A percentile compares a stretch with the other conserved stretches of the same genome.
Evolutionary conservation across 768 basidiomycete species (phyloP).

Genomic region (Tricholoma sp.): DNA sequence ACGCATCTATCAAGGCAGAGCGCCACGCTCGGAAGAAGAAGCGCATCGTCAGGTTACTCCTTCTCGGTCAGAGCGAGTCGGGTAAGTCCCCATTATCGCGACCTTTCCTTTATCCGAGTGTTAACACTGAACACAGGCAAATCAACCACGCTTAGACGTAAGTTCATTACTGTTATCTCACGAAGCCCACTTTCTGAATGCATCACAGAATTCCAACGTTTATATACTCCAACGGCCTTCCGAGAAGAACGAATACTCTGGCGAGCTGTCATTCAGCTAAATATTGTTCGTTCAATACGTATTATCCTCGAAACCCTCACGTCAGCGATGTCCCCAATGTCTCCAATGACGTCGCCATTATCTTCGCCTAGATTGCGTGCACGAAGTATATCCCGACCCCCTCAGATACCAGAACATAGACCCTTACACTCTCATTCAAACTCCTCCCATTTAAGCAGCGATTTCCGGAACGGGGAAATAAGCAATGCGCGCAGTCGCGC

Average conservation of each 20-base stretch:
- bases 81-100: constrained; percentile 38
- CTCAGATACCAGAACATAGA: constrained; percentile 18
- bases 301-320: constrained; percentile 59
- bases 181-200: constrained; percentile 3
- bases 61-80: constrained; percentile 81
- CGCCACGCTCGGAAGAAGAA: constrained; percentile 60
- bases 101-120: neutral
- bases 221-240: constrained; percentile 73
- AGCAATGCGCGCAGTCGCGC: constrained; percentile 4
- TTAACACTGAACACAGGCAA: constrained; percentile 45
- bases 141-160: constrained; percentile 77
- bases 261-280: constrained; percentile 80
- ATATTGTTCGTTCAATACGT: constrained; percentile 72
- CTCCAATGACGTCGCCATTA: constrained; percentile 31
- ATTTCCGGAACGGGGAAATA: constrained; percentile 7
- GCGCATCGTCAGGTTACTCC: constrained; percentile 63
- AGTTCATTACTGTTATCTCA: constrained; percentile 26
- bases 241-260: constrained; percentile 74
- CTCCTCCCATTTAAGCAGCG: constrained; percentile 3
- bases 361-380: constrained; percentile 31
- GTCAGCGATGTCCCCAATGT: constrained; percentile 22
- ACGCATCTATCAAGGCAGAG: constrained; percentile 66
- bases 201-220: constrained; percentile 62
- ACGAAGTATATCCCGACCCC: constrained; percentile 29
- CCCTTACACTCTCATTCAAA: constrained; percentile 14